Conservation (phyloP, 495 filamentous ascomycete species). For the Xylaria scruposa region DNA sequence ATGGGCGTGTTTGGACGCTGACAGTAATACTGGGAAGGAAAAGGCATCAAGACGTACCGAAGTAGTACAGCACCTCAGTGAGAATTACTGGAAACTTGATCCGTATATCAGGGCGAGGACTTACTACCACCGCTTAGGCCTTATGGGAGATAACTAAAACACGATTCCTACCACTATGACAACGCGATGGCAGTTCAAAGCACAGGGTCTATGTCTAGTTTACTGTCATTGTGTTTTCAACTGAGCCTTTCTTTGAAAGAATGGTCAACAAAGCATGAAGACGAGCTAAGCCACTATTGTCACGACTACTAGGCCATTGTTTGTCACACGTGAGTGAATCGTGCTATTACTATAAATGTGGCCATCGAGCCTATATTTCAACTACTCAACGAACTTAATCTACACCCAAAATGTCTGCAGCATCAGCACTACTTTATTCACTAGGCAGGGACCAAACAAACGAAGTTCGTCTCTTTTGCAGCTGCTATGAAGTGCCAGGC, state of each 20-base stretch:
- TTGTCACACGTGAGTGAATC: background rate
- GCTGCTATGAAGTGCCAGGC: background rate
- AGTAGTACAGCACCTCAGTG: background rate
- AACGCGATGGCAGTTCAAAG: background rate
- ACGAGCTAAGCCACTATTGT: background rate
- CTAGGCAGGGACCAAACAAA: background rate
- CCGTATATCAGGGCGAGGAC: conserved; percentile 24
- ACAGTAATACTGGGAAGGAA: background rate
- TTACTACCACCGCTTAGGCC: conserved; percentile 17
- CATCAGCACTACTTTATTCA: background rate
- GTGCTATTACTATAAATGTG: background rate
- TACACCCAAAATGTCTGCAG: background rate
- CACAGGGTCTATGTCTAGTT: background rate
- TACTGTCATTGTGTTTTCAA: background rate
- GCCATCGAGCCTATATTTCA: background rate
- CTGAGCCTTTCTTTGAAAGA: background rate
- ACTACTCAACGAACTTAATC: background rate
- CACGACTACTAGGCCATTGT: background rate
- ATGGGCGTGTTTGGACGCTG: conserved; percentile 2
- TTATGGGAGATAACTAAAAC: background rate
- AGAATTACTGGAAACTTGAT: conserved; percentile 25
- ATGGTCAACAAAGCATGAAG: background rate
- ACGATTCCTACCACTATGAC: no score
- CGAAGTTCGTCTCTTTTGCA: background rate
- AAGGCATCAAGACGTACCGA: background rate